Conservation (phyloP, 169 alveolate genomes). For the Eimeria sp. region DNA sequence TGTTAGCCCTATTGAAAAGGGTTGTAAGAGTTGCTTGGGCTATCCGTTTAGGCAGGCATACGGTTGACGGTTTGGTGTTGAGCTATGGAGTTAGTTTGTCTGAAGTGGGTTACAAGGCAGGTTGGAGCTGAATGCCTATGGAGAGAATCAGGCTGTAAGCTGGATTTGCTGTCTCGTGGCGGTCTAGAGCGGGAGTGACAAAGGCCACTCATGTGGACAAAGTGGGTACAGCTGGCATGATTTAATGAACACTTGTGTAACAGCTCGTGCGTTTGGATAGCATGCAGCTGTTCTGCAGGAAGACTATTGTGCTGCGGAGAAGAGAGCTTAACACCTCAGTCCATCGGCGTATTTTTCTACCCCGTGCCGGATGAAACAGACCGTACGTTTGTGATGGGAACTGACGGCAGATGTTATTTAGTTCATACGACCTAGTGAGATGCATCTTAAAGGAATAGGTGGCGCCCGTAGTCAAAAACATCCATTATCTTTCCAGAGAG, state of each 20-base stretch:
- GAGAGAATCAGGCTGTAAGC: not conserved
- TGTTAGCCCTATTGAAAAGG: no score
- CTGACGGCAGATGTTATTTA: not conserved
- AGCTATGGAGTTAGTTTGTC: no score
- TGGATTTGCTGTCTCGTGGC: not conserved
- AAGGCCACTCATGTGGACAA: not conserved
- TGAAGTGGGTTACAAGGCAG: no score
- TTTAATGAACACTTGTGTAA: not conserved
- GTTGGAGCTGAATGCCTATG: no score
- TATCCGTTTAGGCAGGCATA: no score
- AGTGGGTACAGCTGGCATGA: not conserved
- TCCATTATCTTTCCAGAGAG: not conserved
- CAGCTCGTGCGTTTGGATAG: not conserved
- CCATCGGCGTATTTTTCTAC: not conserved
- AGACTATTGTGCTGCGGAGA: not conserved
- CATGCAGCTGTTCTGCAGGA: not conserved
- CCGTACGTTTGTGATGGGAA: not conserved
- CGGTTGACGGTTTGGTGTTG: no score
- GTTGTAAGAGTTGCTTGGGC: no score
- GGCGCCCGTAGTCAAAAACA: not conserved
- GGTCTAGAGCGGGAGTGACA: not conserved
- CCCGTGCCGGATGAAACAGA: not conserved
- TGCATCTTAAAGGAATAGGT: no score
- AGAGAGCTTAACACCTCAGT: not conserved
- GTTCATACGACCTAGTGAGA: not conserved